phyloP scores from a whole-genome alignment of 495 filamentous ascomycete genomes.

The Lichina pygmaea region DNA sequence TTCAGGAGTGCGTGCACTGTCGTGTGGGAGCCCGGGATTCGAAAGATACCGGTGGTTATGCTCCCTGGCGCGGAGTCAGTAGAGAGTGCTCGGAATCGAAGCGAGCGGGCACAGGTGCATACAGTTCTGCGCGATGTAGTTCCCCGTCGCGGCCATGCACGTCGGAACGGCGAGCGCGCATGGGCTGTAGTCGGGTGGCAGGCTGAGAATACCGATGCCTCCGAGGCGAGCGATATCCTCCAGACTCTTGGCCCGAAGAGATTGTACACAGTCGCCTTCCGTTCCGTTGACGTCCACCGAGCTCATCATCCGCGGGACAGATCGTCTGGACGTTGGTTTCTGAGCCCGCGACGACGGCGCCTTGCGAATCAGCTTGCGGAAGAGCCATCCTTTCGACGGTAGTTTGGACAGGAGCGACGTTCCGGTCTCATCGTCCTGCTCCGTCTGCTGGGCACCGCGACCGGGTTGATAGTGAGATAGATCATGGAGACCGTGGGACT shows the following conservation, averaged over 20 bases:
- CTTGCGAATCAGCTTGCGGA: conserved; percentile 1
- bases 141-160: conserved; percentile 44
- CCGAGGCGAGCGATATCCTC: conserved; percentile 43
- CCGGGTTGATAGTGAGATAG: background rate
- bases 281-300: too few species aligned
- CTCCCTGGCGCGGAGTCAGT: conserved; percentile 10
- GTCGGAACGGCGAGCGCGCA: conserved; percentile 38
- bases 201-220: conserved; percentile 36
- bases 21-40: conserved; percentile 29
- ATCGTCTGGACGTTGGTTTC: background rate
- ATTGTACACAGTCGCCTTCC: conserved; percentile 4
- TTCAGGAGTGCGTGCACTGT: conserved; percentile 29
- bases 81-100: background rate
- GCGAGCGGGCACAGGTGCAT: conserved; percentile 6
- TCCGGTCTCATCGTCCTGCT: conserved; percentile 12
- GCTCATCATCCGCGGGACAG: background rate
- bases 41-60: conserved; percentile 31
- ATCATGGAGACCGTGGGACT: background rate
- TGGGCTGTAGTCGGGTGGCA: conserved; percentile 40
- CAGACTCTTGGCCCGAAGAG: conserved; percentile 20
- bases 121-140: conserved; percentile 42
- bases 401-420: background rate
- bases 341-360: background rate
- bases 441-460: background rate
- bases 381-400: conserved; percentile 7